Conservation (phyloP, 139 green algal species). For the Spirogloea muscicola region DNA sequence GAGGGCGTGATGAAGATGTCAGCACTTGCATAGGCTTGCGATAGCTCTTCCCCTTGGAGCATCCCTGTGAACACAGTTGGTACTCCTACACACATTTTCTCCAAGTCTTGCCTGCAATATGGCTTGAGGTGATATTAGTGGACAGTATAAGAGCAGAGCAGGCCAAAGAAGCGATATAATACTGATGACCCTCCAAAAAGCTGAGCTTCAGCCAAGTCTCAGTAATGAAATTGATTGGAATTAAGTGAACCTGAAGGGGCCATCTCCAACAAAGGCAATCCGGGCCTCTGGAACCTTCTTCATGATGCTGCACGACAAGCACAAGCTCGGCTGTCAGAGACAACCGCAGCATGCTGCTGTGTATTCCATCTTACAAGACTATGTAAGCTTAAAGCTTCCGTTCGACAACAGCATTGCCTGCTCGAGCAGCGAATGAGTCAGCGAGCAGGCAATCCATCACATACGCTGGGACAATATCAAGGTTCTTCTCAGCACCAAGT, state of each 20-base stretch:
- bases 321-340: too few relatives aligned
- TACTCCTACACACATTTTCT: conserved; percentile 64
- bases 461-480: conserved; percentile 49
- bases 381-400: too few relatives aligned
- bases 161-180: background rate
- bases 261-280: conserved; percentile 82
- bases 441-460: too few relatives aligned
- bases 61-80: conserved; percentile 39
- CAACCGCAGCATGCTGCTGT: too few relatives aligned
- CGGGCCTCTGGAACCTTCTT: conserved; percentile 39
- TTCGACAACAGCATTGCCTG: too few relatives aligned
- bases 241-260: background rate
- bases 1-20: conserved; percentile 96
- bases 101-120: conserved; percentile 52
- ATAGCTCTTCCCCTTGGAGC: conserved; percentile 70
- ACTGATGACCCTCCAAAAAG: background rate
- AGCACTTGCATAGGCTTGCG: conserved; percentile 77
- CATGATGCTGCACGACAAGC: conserved; percentile 25
- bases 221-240: background rate
- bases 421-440: too few relatives aligned
- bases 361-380: too few relatives aligned
- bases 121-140: background rate
- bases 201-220: background rate
- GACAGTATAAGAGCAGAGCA: background rate
- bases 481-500: conserved; percentile 76